Base-by-base conservation (phyloP, 2,329 filamentous ascomycete genomes). In the Cytospora chrysosperma region DNA sequence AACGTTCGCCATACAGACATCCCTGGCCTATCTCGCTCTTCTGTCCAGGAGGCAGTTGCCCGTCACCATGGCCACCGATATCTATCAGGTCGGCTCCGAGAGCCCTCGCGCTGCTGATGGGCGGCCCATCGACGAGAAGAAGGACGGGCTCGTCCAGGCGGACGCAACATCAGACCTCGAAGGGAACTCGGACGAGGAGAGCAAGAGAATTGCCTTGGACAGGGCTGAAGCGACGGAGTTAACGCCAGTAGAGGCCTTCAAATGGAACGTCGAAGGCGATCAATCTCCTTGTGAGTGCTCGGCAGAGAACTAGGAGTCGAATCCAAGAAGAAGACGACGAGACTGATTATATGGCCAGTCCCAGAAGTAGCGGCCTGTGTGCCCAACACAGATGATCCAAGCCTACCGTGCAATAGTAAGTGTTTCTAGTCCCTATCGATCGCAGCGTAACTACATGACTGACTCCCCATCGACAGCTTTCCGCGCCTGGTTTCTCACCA, bases 331-430 rank as follows among this genome's bases (percentile, higher is more conserved):
- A 30, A 4, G 3, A 24, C 10, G 19, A 43, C 24, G 6, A 43
- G 43, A 32, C n/a, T 59, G 28, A 65, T 21, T 15, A 2, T 6
- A 17, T 56, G n/a, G 7, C 19, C 15, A 75, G 74, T 76, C 56
- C 74, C 74, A 12, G 74, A 76, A 62, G 74, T 76, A 32, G 74
- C 74, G 15, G 72, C 74, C 37, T 75, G 74, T 68, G 74, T 75
- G 1, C 67, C 71, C 1, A 75, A 75, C 50, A 75, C 71, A 21
- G 73, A 75, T 64, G 72, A 74, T 43, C 70, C 73, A 9, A 72
- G 50, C 8, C 68, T 71, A 15, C 67, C 69, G 2, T 75, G 73
- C 67, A 75, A 69, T 47, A 75, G 73, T 75, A 30, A 65, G 67
- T 37, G 49, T 2, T 27, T 12, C 15, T 24, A 34, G 5, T 1